A percentile compares a stretch with the other conserved stretches of the same genome.
phyloP scores from a whole-genome alignment of 108 stramenopile genomes.

The Skeletonema marinoi region DNA sequence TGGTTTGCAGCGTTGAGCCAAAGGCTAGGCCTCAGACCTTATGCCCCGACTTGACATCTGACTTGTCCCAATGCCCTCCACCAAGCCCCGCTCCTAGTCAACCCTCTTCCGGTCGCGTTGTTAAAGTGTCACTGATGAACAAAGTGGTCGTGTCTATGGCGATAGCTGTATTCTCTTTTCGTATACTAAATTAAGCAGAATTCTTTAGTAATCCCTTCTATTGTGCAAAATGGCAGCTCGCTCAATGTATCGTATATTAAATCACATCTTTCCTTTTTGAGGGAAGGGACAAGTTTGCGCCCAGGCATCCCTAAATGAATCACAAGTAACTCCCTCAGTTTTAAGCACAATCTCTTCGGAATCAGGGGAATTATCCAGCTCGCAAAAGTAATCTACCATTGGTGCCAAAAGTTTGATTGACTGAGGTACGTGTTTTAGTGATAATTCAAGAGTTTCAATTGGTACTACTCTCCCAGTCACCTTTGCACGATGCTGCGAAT shows the following conservation, averaged over 20 bases:
- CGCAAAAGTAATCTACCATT: constrained; percentile 75
- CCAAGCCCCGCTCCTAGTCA: background rate
- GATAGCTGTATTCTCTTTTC: background rate
- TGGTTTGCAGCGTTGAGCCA: constrained; percentile 25
- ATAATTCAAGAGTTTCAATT: constrained; percentile 55
- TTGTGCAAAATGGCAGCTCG: background rate
- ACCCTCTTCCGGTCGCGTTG: background rate
- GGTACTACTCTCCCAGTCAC: constrained; percentile 83
- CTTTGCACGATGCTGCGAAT: constrained; percentile 47
- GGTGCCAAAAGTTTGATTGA: constrained; percentile 69
- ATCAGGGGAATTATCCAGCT: constrained; percentile 67
- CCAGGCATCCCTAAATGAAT: constrained; percentile 73
- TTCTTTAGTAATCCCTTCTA: background rate
- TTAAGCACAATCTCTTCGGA: constrained; percentile 58
- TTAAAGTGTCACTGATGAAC: background rate
- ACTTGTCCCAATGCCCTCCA: constrained; percentile 24
- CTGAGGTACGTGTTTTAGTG: constrained; percentile 79
- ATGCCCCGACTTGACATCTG: constrained; percentile 17
- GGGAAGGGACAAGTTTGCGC: constrained; percentile 65
- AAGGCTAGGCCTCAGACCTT: background rate
- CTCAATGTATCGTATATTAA: too few species aligned
- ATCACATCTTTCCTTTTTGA: constrained; percentile 6
- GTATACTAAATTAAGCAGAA: background rate
- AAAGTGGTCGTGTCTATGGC: background rate
- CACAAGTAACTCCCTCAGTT: constrained; percentile 67